Conservation (phyloP, 78 protist genomes). For the Bodo saltans region DNA sequence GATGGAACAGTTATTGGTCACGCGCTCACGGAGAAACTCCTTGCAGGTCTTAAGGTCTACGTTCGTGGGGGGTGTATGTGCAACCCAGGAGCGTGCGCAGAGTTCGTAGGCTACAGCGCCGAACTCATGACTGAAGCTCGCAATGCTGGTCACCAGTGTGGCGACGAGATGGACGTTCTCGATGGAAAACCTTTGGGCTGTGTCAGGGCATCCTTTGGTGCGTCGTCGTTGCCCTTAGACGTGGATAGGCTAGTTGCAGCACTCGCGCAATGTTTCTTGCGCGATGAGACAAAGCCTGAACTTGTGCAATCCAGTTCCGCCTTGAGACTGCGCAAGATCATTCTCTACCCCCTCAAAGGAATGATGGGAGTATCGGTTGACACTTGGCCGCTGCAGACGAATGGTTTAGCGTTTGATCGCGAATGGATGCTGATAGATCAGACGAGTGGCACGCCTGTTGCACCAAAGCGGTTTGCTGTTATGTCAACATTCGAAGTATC, state of each 20-base stretch:
- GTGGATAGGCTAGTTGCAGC: background rate
- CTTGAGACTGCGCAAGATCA: background rate
- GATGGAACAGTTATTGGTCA: conserved; percentile 55
- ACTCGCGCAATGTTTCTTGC: background rate
- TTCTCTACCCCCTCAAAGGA: conserved; percentile 12
- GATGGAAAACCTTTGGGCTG: conserved; percentile 70
- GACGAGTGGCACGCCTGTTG: background rate
- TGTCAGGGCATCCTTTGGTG: conserved; percentile 60
- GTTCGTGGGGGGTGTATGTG: conserved; percentile 72
- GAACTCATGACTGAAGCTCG: conserved; percentile 21
- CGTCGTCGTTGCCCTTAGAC: conserved; percentile 21
- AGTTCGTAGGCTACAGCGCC: conserved; percentile 32
- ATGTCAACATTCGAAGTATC: too few relatives aligned
- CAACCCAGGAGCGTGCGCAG: conserved; percentile 86
- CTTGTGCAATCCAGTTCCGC: too few relatives aligned
- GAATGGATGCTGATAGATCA: background rate
- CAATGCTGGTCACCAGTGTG: conserved; percentile 72
- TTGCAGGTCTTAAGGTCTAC: conserved; percentile 45
- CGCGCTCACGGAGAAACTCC: conserved; percentile 50
- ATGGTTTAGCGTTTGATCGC: background rate
- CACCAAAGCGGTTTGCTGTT: too few relatives aligned
- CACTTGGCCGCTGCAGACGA: conserved; percentile 4
- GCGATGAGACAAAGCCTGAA: background rate
- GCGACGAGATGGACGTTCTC: conserved; percentile 68
- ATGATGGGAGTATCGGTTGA: background rate